A percentile compares a stretch with the other conserved stretches of the same genome.
Conservation (phyloP, 768 basidiomycete species). For the Suillus placidus region DNA sequence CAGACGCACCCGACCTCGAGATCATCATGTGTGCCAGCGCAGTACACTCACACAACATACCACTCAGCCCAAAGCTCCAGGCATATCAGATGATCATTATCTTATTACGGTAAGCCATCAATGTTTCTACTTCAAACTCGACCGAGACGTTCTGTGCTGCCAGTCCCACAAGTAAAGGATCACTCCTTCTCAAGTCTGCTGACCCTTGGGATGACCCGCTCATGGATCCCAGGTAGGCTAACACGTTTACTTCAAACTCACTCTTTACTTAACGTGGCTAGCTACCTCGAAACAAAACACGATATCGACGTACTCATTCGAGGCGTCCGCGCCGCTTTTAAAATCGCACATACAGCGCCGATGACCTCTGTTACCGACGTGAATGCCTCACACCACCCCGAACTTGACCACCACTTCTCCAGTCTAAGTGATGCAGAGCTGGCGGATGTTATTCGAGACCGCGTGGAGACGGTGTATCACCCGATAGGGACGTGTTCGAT, state of each 20-base stretch:
- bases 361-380: constrained; percentile 40
- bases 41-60: not conserved
- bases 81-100: constrained; percentile 22
- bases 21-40: constrained; percentile 21
- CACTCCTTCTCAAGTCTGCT: constrained; percentile 41
- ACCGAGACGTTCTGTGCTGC: not conserved
- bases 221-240: constrained; percentile 46
- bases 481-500: constrained; percentile 42
- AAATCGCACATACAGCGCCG: constrained; percentile 42
- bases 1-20: constrained; percentile 34
- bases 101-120: constrained; percentile 28
- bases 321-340: constrained; percentile 41
- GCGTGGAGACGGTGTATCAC: constrained; percentile 47
- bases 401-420: constrained; percentile 42
- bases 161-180: constrained; percentile 50
- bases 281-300: constrained; percentile 45
- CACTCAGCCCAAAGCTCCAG: constrained; percentile 13
- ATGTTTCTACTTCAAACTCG: not conserved
- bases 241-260: constrained; percentile 18
- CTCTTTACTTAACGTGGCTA: constrained; percentile 19
- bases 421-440: constrained; percentile 38
- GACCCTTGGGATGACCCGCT: constrained; percentile 45
- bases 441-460: constrained; percentile 33
- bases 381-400: constrained; percentile 28
- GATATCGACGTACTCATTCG: constrained; percentile 44